These are phyloP conservation scores for Viola pubescens DNA, from an alignment of 441 rosid genomes.

Conservation along the genomic window DNA sequence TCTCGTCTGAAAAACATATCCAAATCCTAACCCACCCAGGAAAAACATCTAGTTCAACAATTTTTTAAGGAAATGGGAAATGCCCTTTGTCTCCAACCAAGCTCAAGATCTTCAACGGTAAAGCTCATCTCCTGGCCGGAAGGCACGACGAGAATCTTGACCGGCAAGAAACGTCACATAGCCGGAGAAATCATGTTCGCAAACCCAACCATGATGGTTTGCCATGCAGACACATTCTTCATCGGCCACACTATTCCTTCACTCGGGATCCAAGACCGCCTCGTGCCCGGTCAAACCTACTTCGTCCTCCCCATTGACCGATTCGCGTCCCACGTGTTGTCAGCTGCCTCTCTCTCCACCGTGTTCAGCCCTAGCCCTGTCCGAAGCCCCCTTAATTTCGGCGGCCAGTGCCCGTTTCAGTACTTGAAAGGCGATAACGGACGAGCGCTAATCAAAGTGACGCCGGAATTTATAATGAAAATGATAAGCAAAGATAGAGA, in stretches of 20 bases:
- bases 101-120: slow-evolving; percentile 16
- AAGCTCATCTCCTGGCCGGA: slow-evolving; percentile 46
- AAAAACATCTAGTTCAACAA: not conserved
- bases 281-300: slow-evolving; percentile 61
- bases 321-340: slow-evolving; percentile 37
- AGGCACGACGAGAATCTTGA: slow-evolving; percentile 42
- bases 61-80: slow-evolving; percentile 32
- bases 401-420: slow-evolving; percentile 53
- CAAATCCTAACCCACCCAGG: not conserved
- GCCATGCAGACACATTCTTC: slow-evolving; percentile 74
- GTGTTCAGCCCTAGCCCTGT: slow-evolving; percentile 32
- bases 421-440: slow-evolving; percentile 48
- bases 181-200: slow-evolving; percentile 93
- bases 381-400: slow-evolving; percentile 30
- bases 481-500: slow-evolving; percentile 28
- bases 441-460: slow-evolving; percentile 53
- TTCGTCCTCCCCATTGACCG: slow-evolving; percentile 70
- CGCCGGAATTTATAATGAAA: slow-evolving; percentile 53
- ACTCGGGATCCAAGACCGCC: slow-evolving; percentile 56
- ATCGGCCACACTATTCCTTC: slow-evolving; percentile 68
- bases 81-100: slow-evolving; percentile 33
- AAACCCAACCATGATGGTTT: slow-evolving; percentile 64
- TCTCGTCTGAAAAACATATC: not conserved
- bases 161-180: slow-evolving; percentile 33
- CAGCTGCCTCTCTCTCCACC: slow-evolving; percentile 54